Evolutionary conservation across 371 early-diverging fungal species (phyloP).

Genomic region (Mortierella sp.): DNA sequence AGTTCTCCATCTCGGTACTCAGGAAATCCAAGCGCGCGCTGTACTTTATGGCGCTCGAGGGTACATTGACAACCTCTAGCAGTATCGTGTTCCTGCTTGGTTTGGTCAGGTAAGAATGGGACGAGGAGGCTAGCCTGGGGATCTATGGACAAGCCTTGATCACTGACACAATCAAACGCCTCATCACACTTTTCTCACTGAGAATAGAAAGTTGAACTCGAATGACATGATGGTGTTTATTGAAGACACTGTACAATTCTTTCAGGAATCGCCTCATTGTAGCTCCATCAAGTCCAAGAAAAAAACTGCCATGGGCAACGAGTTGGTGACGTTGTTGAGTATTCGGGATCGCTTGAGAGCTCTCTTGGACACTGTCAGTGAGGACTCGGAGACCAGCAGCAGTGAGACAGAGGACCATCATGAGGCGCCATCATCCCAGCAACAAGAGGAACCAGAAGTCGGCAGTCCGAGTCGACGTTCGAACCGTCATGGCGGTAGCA

Average conservation of each 20-base stretch:
- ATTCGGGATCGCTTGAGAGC: conserved; percentile 52
- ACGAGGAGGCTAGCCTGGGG: no score
- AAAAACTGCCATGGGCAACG: conserved; percentile 27
- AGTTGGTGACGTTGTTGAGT: conserved; percentile 46
- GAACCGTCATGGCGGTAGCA: no score
- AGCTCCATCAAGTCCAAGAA: not conserved
- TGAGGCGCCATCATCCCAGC: conserved; percentile 1
- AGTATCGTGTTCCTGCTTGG: conserved; percentile 26
- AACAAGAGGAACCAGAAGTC: not conserved
- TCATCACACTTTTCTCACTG: not conserved
- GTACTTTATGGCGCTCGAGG: conserved; percentile 63
- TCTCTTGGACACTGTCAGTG: conserved; percentile 41
- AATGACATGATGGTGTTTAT: conserved; percentile 46
- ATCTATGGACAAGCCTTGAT: no score
- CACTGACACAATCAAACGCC: no score
- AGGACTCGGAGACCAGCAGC: conserved; percentile 44
- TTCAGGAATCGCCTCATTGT: conserved; percentile 8
- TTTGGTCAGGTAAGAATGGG: conserved; percentile 33
- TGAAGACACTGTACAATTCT: conserved; percentile 35
- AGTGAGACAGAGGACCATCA: conserved; percentile 30
- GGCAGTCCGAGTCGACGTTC: no score
- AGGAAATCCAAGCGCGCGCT: conserved; percentile 63
- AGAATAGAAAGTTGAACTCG: conserved; percentile 45
- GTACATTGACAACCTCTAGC: conserved; percentile 33
- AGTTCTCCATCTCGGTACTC: conserved; percentile 58